These are phyloP conservation scores for Hyphopichia pseudoburtonii DNA, from an alignment of 1,139 yeast genomes.

Conservation along the genomic window DNA sequence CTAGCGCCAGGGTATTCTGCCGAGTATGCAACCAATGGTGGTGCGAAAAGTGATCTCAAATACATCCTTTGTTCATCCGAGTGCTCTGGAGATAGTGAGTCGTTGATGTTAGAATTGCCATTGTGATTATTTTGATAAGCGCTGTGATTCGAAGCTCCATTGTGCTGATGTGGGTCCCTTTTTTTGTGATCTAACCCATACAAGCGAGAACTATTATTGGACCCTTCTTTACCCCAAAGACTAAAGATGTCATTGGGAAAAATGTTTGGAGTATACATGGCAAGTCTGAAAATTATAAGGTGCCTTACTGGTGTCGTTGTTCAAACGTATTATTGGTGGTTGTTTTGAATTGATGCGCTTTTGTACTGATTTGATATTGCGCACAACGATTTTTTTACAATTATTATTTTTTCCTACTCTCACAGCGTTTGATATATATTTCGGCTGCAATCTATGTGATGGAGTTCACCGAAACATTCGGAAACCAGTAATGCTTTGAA, in stretches of 20 bases:
- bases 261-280: conserved; percentile 48
- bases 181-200: conserved; percentile 5
- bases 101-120: conserved; percentile 8
- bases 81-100: too few relatives aligned
- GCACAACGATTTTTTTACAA: too few relatives aligned
- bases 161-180: too few relatives aligned
- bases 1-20: conserved; percentile 53
- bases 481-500: too few relatives aligned
- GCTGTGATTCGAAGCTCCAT: too few relatives aligned
- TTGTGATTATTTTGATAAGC: conserved; percentile 5
- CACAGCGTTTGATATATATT: too few relatives aligned
- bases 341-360: too few relatives aligned
- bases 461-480: too few relatives aligned
- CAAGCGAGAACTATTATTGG: conserved; percentile 3
- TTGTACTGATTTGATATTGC: neutral
- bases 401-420: too few relatives aligned
- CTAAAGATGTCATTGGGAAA: conserved; percentile 45
- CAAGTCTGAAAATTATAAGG: neutral
- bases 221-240: conserved; percentile 33
- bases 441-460: too few relatives aligned
- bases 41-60: conserved; percentile 37
- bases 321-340: too few relatives aligned
- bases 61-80: conserved; percentile 19
- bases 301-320: neutral
- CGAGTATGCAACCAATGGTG: conserved; percentile 54